Evolutionary conservation across 768 basidiomycete genomes (phyloP).

Genomic region (Xerocomellus amylosporus): DNA sequence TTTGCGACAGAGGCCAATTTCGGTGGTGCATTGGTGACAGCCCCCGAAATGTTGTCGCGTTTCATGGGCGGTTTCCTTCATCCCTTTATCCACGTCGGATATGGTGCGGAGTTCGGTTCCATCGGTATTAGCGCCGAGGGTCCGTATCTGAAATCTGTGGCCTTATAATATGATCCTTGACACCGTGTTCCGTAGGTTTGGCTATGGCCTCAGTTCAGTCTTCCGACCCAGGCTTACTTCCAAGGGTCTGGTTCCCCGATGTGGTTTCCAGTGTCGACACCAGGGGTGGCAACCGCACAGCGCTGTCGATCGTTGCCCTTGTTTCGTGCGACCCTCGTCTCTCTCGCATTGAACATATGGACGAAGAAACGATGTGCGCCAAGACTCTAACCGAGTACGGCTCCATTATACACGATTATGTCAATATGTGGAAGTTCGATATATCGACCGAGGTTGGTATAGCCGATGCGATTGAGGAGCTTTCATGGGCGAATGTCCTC

Average conservation of each 20-base stretch:
- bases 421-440: conserved; percentile 45
- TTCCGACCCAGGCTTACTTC: conserved; percentile 14
- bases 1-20: conserved; percentile 51
- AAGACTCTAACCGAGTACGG: conserved; percentile 33
- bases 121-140: conserved; percentile 64
- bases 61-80: conserved; percentile 58
- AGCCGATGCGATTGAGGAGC: conserved; percentile 56
- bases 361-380: conserved; percentile 32
- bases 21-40: background rate
- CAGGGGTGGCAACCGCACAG: conserved; percentile 23
- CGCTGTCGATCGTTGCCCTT: conserved; percentile 51
- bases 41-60: conserved; percentile 50
- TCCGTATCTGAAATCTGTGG: conserved; percentile 37
- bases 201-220: conserved; percentile 45
- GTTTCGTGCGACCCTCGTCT: conserved; percentile 50
- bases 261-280: conserved; percentile 11
- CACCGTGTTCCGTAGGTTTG: conserved; percentile 40
- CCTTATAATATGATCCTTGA: conserved; percentile 30
- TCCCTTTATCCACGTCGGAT: conserved; percentile 61
- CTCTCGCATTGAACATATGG: conserved; percentile 17
- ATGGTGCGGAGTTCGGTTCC: conserved; percentile 60
- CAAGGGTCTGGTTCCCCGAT: conserved; percentile 25
- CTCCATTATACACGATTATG: conserved; percentile 40
- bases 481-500: conserved; percentile 52
- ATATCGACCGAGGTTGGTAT: conserved; percentile 36